Percentiles rank a stretch among this genome's conserved stretches.
Evolutionary conservation across 495 filamentous ascomycete species (phyloP).

Genomic region (Trichoderma orchidacearum): DNA sequence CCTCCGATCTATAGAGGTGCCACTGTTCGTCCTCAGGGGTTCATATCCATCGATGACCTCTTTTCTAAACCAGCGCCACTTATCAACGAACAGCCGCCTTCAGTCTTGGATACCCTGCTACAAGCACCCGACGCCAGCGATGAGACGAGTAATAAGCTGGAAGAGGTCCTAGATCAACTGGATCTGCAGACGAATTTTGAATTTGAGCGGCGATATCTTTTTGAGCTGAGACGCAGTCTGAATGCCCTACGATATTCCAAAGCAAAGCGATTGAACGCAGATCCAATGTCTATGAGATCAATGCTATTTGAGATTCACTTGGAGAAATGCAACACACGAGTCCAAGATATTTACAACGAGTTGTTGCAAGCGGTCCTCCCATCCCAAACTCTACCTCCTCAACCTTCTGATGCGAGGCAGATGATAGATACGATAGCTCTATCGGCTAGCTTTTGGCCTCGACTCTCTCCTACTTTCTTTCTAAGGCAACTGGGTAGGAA

Average conservation of each 20-base stretch:
- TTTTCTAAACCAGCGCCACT: neutral
- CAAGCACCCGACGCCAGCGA: neutral
- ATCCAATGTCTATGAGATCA: neutral
- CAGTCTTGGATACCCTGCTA: neutral
- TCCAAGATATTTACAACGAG: neutral
- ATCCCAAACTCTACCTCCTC: neutral
- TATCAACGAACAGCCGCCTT: neutral
- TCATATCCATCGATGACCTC: neutral
- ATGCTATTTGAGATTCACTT: neutral
- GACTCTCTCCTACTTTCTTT: constrained; percentile 21
- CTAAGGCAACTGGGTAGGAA: constrained; percentile 16
- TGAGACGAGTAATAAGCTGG: neutral
- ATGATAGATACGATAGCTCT: neutral
- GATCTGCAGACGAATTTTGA: neutral
- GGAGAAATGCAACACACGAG: neutral
- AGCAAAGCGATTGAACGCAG: neutral
- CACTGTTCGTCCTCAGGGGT: neutral
- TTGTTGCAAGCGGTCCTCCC: neutral
- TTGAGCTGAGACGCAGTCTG: neutral
- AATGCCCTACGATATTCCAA: neutral
- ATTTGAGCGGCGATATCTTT: neutral
- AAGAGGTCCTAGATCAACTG: neutral
- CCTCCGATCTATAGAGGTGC: neutral
- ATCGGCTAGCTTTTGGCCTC: constrained; percentile 8
- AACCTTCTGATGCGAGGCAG: too few relatives aligned